Conservation (phyloP, 2,329 filamentous ascomycete species). For the Pseudocercospora cruenta region DNA sequence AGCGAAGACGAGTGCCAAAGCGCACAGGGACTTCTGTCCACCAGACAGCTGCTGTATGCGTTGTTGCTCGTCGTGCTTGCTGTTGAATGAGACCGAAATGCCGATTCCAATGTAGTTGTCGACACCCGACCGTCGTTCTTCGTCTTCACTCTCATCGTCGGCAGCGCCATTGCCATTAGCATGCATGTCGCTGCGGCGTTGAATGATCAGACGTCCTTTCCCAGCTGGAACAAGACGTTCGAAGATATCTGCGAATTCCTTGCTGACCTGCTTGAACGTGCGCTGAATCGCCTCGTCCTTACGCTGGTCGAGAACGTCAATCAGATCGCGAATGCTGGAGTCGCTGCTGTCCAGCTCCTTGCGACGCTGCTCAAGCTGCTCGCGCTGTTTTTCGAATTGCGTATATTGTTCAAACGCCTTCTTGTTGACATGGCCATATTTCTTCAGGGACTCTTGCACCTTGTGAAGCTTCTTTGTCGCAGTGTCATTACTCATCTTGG, state of each 20-base stretch:
- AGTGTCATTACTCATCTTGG: constrained; percentile 75
- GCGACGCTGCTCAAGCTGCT: constrained; percentile 80
- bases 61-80: constrained; percentile 96
- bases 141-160: constrained; percentile 61
- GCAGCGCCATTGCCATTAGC: constrained; percentile 55
- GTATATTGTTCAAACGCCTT: constrained; percentile 99
- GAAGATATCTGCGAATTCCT: constrained; percentile 90
- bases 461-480: constrained; percentile 74
- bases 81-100: constrained; percentile 98
- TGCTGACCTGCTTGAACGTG: constrained; percentile 96
- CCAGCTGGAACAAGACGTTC: constrained; percentile 93
- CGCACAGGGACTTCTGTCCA: constrained; percentile 93
- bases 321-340: constrained; percentile 85
- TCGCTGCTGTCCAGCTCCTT: constrained; percentile 87
- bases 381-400: constrained; percentile 90
- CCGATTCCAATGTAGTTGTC: constrained; percentile 97
- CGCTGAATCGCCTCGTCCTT: constrained; percentile 98
- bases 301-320: constrained; percentile 86
- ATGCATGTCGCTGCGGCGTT: constrained; percentile 79
- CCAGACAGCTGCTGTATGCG: constrained; percentile 95
- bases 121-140: constrained; percentile 55
- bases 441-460: constrained; percentile 89
- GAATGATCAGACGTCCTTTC: constrained; percentile 87
- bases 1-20: constrained; percentile 97
- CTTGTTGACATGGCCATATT: constrained; percentile 98